A percentile compares a stretch with the other conserved stretches of the same genome.
phyloP scores from a whole-genome alignment of 2,329 filamentous ascomycete species.

The Trichoderma sp. region DNA sequence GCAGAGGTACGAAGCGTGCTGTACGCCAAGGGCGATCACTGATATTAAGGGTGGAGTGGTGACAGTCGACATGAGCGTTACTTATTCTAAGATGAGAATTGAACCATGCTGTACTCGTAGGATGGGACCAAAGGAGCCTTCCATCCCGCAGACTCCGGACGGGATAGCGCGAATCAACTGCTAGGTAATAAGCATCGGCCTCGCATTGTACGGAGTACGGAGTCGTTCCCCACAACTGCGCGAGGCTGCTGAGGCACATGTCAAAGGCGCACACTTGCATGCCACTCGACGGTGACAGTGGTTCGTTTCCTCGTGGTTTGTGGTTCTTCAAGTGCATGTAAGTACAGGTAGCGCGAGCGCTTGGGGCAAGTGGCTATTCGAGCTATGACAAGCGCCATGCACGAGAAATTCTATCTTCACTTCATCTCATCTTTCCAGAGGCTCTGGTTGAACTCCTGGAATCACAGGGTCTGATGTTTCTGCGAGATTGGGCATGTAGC shows the following conservation, averaged over 20 bases:
- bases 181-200: neutral
- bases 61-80: neutral
- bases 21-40: conserved; percentile 9
- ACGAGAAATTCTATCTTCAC: neutral
- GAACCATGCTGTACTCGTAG: neutral
- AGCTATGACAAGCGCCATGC: conserved; percentile 6
- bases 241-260: conserved; percentile 6
- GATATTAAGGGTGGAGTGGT: conserved; percentile 4
- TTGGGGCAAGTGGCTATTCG: neutral
- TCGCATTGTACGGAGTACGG: neutral
- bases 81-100: neutral
- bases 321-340: neutral
- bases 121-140: neutral
- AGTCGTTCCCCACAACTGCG: neutral
- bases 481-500: neutral
- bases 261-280: neutral
- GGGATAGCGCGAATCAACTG: neutral
- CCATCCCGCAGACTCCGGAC: conserved; percentile 5
- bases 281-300: neutral
- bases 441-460: neutral
- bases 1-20: neutral
- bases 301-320: neutral
- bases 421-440: neutral
- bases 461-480: neutral
- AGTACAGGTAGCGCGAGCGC: neutral